Conservation (phyloP, 1,284 basidiomycete genomes). For the Tilletia walkeri region DNA sequence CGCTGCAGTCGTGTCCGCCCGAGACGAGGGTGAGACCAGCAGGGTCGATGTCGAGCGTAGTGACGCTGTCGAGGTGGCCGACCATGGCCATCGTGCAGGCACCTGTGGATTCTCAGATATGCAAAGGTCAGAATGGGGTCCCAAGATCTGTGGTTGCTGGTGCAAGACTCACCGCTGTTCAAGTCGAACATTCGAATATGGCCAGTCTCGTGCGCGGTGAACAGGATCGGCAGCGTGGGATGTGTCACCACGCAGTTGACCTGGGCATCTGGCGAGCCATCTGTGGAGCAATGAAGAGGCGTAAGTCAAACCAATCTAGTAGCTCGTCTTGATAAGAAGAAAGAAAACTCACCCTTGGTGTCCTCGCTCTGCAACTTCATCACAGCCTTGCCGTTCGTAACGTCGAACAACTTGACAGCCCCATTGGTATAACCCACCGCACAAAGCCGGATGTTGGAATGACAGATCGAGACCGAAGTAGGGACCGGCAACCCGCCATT, state of each 20-base stretch:
- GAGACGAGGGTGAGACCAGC: conserved; percentile 82
- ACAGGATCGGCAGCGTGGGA: conserved; percentile 81
- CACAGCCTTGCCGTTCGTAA: conserved; percentile 78
- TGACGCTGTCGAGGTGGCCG: conserved; percentile 87
- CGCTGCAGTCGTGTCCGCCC: conserved; percentile 86
- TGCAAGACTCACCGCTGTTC: conserved; percentile 65
- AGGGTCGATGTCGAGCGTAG: conserved; percentile 82
- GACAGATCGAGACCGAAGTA: conserved; percentile 76
- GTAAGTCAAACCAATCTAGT: neutral
- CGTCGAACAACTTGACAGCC: conserved; percentile 83
- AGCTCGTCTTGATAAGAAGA: neutral
- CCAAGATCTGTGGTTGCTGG: neutral
- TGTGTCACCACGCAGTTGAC: conserved; percentile 87
- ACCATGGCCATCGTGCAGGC: conserved; percentile 83
- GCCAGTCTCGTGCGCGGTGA: conserved; percentile 91
- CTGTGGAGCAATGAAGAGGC: conserved; percentile 56
- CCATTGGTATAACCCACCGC: conserved; percentile 84
- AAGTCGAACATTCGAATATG: conserved; percentile 86
- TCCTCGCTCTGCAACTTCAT: conserved; percentile 68
- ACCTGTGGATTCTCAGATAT: conserved; percentile 58
- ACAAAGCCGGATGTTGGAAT: conserved; percentile 57
- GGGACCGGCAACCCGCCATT: conserved; percentile 61
- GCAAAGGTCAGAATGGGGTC: conserved; percentile 5
- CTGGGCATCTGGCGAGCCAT: conserved; percentile 71
- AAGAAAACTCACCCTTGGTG: conserved; percentile 60